Evolutionary conservation across 371 early-diverging fungal genomes (phyloP).

Genomic region (Blyttiomyces sp.): DNA sequence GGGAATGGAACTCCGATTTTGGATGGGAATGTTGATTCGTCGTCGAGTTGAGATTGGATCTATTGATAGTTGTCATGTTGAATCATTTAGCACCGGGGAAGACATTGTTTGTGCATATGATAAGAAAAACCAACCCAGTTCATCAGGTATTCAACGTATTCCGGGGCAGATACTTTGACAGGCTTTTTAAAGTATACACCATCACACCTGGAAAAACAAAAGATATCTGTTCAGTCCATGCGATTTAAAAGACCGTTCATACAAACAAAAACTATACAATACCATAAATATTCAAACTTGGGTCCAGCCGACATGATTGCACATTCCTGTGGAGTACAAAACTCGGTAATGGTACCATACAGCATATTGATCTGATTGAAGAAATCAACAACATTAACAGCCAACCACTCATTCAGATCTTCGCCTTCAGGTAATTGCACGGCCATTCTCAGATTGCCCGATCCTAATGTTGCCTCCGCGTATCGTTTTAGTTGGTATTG

Average conservation of each 20-base stretch:
- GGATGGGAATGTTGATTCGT: constrained; percentile 75
- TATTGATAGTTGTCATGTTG: too few species aligned
- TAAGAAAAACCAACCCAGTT: too few species aligned
- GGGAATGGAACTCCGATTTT: constrained; percentile 66
- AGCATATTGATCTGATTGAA: constrained; percentile 89
- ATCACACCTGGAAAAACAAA: constrained; percentile 59
- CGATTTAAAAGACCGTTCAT: neutral
- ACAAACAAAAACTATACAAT: neutral
- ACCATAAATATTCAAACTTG: constrained; percentile 80
- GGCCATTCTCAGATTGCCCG: constrained; percentile 52
- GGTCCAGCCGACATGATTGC: constrained; percentile 85
- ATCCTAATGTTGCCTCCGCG: constrained; percentile 4
- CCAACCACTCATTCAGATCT: constrained; percentile 82
- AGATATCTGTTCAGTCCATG: too few species aligned
- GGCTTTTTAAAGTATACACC: constrained; percentile 70
- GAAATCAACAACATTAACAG: constrained; percentile 87
- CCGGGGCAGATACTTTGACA: constrained; percentile 74
- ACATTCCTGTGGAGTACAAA: constrained; percentile 72
- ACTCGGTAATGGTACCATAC: constrained; percentile 79
- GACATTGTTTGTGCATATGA: too few species aligned
- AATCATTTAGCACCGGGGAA: too few species aligned
- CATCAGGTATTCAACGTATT: constrained; percentile 79
- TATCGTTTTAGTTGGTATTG: neutral
- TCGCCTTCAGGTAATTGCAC: constrained; percentile 83
- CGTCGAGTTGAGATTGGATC: constrained; percentile 73